Evolutionary conservation across 192 early-diverging fungal species (phyloP).

Genomic region (Podila horticola): DNA sequence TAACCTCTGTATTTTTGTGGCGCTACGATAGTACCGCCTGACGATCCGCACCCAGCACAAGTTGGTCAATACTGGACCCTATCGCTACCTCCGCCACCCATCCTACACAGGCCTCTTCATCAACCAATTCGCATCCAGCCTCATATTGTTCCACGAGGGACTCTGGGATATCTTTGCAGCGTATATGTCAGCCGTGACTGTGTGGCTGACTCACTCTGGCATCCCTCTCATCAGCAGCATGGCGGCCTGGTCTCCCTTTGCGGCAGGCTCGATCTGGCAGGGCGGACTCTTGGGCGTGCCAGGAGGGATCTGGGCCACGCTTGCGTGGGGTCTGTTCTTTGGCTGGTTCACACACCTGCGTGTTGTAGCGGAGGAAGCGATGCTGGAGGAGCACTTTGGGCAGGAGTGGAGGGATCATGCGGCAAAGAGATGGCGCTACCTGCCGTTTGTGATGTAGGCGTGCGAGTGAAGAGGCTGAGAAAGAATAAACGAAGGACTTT

Average conservation of each 20-base stretch:
- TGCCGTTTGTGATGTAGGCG: slow-evolving; percentile 1
- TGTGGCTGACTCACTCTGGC: not conserved
- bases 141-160: slow-evolving; percentile 9
- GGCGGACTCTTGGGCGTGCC: too few species aligned
- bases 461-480: too few species aligned
- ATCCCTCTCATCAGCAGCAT: not conserved
- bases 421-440: not conserved
- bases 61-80: slow-evolving; percentile 16
- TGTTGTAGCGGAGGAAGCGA: not conserved
- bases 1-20: too few species aligned
- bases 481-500: too few species aligned
- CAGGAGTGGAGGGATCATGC: slow-evolving; percentile 11
- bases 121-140: not conserved
- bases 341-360: not conserved
- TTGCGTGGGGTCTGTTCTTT: not conserved
- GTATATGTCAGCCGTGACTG: not conserved
- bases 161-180: not conserved
- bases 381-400: slow-evolving; percentile 8
- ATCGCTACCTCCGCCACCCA: slow-evolving; percentile 18
- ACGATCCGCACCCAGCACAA: slow-evolving; percentile 16
- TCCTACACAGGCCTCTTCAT: slow-evolving; percentile 16
- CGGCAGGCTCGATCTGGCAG: too few species aligned
- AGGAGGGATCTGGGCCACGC: not conserved
- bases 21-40: slow-evolving; percentile 10
- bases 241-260: not conserved